phyloP scores from a whole-genome alignment of 805 yeast species.

The Suhomyces emberorum region DNA sequence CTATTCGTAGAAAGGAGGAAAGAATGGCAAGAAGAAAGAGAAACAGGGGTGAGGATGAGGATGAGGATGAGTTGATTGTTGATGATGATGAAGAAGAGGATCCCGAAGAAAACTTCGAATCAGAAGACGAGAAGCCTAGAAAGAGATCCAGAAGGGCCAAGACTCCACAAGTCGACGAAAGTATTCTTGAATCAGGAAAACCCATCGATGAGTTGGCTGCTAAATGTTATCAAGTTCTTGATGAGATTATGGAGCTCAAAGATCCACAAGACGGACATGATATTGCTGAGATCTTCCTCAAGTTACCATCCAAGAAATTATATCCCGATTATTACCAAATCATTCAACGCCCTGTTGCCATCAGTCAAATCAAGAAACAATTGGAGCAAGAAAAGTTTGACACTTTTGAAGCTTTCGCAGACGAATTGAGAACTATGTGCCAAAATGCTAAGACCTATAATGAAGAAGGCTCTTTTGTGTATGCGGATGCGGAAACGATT shows the following conservation, averaged over 20 bases:
- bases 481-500: slow-evolving; percentile 51
- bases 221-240: slow-evolving; percentile 37
- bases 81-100: slow-evolving; percentile 24
- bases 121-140: slow-evolving; percentile 9
- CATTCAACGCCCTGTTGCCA: slow-evolving; percentile 58
- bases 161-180: slow-evolving; percentile 8
- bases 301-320: slow-evolving; percentile 65
- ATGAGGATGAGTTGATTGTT: slow-evolving; percentile 19
- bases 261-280: slow-evolving; percentile 45
- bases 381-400: slow-evolving; percentile 37
- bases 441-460: slow-evolving; percentile 72
- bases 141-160: slow-evolving; percentile 10
- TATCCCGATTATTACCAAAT: slow-evolving; percentile 84
- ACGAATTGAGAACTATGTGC: slow-evolving; percentile 65
- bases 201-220: slow-evolving; percentile 16
- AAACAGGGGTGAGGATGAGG: slow-evolving; percentile 13
- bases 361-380: slow-evolving; percentile 51
- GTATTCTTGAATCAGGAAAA: slow-evolving; percentile 2
- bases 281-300: slow-evolving; percentile 48
- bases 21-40: slow-evolving; percentile 40
- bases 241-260: slow-evolving; percentile 36
- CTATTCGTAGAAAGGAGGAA: slow-evolving; percentile 50
- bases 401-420: slow-evolving; percentile 45
- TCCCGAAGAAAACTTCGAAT: slow-evolving; percentile 23
- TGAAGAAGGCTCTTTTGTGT: slow-evolving; percentile 63